Evolutionary conservation across 179 eudicot species (phyloP).

Genomic region (Spinacia oleracea): DNA sequence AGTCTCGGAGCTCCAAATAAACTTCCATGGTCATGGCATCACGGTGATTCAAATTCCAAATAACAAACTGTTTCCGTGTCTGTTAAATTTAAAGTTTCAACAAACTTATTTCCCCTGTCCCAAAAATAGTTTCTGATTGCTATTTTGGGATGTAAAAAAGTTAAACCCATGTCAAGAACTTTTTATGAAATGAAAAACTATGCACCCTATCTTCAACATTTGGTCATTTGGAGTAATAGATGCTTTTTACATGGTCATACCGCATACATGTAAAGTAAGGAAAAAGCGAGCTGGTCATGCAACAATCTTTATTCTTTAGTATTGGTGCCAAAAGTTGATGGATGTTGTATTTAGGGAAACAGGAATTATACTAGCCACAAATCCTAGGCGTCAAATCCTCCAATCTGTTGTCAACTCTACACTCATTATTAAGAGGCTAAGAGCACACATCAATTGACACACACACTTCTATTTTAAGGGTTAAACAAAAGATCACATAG

Average conservation of each 20-base stretch:
- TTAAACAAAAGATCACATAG: not conserved
- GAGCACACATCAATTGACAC: not conserved
- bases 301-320: not conserved
- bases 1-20: not conserved
- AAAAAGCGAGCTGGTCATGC: not conserved
- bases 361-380: not conserved
- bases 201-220: not conserved
- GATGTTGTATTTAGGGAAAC: not conserved
- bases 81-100: not conserved
- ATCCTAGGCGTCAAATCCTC: not conserved
- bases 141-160: not conserved
- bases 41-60: conserved; percentile 5
- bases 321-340: not conserved
- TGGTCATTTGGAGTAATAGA: not conserved
- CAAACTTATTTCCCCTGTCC: not conserved
- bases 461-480: not conserved
- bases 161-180: not conserved
- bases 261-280: not conserved
- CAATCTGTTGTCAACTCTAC: not conserved
- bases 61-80: not conserved
- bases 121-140: no score
- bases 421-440: not conserved
- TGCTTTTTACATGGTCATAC: not conserved
- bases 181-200: no score
- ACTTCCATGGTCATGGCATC: not conserved